These are phyloP conservation scores for Podospora pseudopauciseta DNA, from an alignment of 495 filamentous ascomycete genomes.

Conservation along the genomic window DNA sequence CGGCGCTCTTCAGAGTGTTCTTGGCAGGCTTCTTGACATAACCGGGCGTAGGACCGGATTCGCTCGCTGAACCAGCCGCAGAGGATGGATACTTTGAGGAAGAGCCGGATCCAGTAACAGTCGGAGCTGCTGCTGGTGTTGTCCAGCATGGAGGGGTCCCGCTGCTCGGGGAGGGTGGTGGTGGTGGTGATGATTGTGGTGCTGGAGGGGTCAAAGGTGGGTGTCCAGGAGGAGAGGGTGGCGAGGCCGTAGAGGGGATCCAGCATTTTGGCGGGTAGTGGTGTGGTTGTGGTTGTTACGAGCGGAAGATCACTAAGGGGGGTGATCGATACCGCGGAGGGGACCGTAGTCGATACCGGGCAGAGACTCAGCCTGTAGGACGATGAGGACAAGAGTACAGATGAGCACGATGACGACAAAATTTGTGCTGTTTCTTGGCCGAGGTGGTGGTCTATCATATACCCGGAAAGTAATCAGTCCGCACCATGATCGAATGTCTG, in stretches of 20 bases:
- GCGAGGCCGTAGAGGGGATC: slow-evolving; percentile 6
- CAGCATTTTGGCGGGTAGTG: background rate
- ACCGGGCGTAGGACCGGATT: slow-evolving; percentile 11
- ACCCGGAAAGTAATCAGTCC: background rate
- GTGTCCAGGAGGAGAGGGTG: slow-evolving; percentile 10
- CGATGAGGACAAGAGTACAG: background rate
- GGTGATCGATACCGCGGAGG: background rate
- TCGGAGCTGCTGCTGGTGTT: background rate
- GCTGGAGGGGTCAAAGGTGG: slow-evolving; percentile 4
- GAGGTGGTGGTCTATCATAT: background rate
- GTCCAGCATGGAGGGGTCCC: background rate
- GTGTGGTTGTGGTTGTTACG: background rate
- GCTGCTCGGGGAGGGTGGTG: background rate
- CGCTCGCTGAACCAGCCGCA: slow-evolving; percentile 19
- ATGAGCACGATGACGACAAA: background rate
- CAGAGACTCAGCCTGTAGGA: background rate
- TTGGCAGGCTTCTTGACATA: slow-evolving; percentile 13
- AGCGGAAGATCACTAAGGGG: background rate
- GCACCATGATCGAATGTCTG: background rate
- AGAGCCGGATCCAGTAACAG: slow-evolving; percentile 15
- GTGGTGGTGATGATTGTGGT: slow-evolving; percentile 2
- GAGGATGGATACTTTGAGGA: slow-evolving; percentile 20
- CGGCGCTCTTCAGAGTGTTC: slow-evolving; percentile 14
- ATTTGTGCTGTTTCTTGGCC: background rate
- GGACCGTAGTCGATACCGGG: background rate